Evolutionary conservation across 768 basidiomycete genomes (phyloP).

Genomic region (Pisolithus marmoratus): DNA sequence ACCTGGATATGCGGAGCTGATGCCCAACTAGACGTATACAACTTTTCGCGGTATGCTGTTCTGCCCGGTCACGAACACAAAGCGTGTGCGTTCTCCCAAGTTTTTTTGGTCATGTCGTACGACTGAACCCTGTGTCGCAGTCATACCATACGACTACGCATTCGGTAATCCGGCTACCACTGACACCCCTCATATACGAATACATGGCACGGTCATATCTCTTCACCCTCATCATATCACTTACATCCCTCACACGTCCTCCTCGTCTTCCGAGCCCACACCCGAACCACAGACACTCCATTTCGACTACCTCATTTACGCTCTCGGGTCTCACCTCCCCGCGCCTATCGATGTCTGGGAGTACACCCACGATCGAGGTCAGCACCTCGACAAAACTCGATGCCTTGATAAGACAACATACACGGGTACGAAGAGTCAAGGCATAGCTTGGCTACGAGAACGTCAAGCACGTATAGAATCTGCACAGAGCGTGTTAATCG

Average conservation of each 20-base stretch:
- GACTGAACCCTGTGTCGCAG: slow-evolving; percentile 14
- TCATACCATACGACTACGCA: slow-evolving; percentile 52
- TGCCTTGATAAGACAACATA: slow-evolving; percentile 14
- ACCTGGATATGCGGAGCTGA: background rate
- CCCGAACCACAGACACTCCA: slow-evolving; percentile 24
- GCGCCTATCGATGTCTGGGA: slow-evolving; percentile 52
- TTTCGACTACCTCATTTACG: slow-evolving; percentile 57
- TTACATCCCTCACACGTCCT: slow-evolving; percentile 6
- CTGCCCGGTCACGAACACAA: slow-evolving; percentile 60
- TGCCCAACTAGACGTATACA: slow-evolving; percentile 42
- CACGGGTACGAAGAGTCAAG: slow-evolving; percentile 42
- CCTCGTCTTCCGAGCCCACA: background rate
- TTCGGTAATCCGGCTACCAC: slow-evolving; percentile 26
- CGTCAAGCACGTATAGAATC: slow-evolving; percentile 44
- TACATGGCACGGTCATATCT: slow-evolving; percentile 43
- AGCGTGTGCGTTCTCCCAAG: slow-evolving; percentile 40
- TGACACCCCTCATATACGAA: slow-evolving; percentile 23
- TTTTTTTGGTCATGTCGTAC: background rate
- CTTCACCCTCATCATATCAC: slow-evolving; percentile 35
- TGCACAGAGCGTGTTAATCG: slow-evolving; percentile 50
- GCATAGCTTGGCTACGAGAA: slow-evolving; percentile 45
- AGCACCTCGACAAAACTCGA: background rate
- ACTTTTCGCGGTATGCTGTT: slow-evolving; percentile 52
- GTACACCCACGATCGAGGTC: background rate
- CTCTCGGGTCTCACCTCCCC: slow-evolving; percentile 55